A percentile compares a stretch with the other conserved stretches of the same genome.
phyloP scores from a whole-genome alignment of 1,284 basidiomycete species.

The Ceratobasidium sp. region DNA sequence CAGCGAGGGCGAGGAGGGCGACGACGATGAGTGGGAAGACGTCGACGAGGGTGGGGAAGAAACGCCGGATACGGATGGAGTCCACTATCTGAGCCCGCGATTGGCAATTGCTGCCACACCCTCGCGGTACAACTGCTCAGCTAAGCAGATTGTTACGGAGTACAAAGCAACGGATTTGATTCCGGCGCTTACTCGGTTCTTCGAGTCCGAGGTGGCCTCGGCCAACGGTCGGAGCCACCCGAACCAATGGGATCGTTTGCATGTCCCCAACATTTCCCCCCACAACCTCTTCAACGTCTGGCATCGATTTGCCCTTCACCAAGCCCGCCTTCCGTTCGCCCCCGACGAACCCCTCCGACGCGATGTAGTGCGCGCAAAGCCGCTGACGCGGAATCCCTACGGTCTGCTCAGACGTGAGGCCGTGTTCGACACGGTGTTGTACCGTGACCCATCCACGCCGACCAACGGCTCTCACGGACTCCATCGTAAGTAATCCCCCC shows the following conservation, averaged over 20 bases:
- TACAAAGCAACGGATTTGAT: background rate
- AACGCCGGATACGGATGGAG: background rate
- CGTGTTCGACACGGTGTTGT: conserved; percentile 10
- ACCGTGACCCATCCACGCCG: background rate
- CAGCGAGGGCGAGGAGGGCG: background rate
- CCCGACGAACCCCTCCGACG: conserved; percentile 6
- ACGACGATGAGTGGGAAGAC: background rate
- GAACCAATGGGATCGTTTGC: conserved; percentile 5
- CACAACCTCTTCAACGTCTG: conserved; percentile 11
- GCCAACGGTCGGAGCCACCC: background rate
- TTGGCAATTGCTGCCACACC: background rate
- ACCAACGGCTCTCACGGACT: background rate
- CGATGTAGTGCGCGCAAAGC: conserved; percentile 32
- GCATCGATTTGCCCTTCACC: conserved; percentile 17
- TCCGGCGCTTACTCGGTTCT: conserved; percentile 1
- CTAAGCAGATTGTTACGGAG: background rate
- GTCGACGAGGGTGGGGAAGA: background rate
- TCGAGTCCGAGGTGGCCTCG: background rate
- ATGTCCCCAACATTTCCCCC: background rate
- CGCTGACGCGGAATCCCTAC: background rate
- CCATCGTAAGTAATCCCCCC: conserved; percentile 4
- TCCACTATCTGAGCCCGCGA: background rate
- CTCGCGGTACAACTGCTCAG: background rate
- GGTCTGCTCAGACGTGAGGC: background rate
- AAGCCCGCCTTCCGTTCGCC: conserved; percentile 11